Evolutionary conservation across 306 rosid species (phyloP).

Genomic region (Cucurbita argyrosperma): DNA sequence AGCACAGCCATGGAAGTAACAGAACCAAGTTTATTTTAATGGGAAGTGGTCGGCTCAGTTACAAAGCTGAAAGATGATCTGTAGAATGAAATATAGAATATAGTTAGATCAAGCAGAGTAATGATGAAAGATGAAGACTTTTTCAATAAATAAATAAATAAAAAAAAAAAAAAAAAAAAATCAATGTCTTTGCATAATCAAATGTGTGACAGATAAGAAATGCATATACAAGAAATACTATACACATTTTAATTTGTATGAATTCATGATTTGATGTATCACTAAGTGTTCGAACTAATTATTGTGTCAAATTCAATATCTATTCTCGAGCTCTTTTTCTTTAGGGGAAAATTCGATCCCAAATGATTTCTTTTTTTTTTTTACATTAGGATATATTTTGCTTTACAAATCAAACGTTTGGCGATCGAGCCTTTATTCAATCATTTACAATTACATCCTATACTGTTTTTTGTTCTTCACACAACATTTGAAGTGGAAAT

Average conservation of each 20-base stretch:
- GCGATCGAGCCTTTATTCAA: too few species aligned
- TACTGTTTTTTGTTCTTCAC: not conserved
- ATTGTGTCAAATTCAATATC: not conserved
- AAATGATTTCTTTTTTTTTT: too few species aligned
- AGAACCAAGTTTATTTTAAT: not conserved
- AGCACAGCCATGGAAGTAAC: not conserved
- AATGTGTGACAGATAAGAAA: constrained; percentile 2
- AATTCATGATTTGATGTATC: not conserved
- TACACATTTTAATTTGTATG: not conserved
- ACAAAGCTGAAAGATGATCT: not conserved
- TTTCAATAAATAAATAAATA: too few species aligned
- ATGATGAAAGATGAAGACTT: not conserved
- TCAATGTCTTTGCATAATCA: not conserved
- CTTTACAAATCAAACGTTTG: too few species aligned
- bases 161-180: not conserved
- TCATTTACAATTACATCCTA: too few species aligned
- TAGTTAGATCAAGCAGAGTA: not conserved
- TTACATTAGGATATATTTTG: not conserved
- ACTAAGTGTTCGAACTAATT: not conserved
- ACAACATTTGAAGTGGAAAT: not conserved
- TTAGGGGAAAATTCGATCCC: not conserved
- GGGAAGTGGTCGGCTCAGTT: not conserved
- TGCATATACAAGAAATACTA: not conserved
- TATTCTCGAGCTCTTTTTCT: not conserved
- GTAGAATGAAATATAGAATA: not conserved